Evolutionary conservation across 495 filamentous ascomycete genomes (phyloP).

Genomic region (Aspergillus egyptiacus): DNA sequence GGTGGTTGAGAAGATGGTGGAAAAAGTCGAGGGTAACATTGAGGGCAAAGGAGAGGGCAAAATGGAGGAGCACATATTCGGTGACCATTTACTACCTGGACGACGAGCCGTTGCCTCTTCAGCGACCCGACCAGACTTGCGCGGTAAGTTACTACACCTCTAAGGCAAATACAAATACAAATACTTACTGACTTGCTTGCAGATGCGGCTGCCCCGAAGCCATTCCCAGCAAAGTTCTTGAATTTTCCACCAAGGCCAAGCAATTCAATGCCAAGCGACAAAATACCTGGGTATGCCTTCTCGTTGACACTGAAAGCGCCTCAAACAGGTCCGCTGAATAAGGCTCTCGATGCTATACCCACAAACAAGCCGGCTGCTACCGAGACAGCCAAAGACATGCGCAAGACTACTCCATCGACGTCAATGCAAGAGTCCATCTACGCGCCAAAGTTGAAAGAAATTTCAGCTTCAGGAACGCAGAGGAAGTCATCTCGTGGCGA

Average conservation of each 20-base stretch:
- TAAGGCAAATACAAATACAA: background rate
- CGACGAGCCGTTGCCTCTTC: background rate
- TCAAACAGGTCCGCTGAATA: background rate
- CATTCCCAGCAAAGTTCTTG: background rate
- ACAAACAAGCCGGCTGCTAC: background rate
- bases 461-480: background rate
- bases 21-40: background rate
- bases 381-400: background rate
- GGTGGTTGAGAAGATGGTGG: no score
- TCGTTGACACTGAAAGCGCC: background rate
- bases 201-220: background rate
- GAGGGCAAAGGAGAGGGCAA: no score
- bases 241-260: background rate
- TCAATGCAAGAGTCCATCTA: slow-evolving; percentile 16
- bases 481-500: background rate
- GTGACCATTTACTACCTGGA: slow-evolving; percentile 21
- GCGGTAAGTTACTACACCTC: slow-evolving; percentile 1
- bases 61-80: slow-evolving; percentile 18
- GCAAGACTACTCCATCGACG: background rate
- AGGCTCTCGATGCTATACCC: background rate
- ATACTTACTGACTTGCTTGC: background rate
- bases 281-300: background rate
- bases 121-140: background rate
- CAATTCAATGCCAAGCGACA: background rate
- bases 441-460: slow-evolving; percentile 6